Evolutionary conservation across 225 moss, liverwort and hornwort species (phyloP).

Genomic region (Polytrichum commune): DNA sequence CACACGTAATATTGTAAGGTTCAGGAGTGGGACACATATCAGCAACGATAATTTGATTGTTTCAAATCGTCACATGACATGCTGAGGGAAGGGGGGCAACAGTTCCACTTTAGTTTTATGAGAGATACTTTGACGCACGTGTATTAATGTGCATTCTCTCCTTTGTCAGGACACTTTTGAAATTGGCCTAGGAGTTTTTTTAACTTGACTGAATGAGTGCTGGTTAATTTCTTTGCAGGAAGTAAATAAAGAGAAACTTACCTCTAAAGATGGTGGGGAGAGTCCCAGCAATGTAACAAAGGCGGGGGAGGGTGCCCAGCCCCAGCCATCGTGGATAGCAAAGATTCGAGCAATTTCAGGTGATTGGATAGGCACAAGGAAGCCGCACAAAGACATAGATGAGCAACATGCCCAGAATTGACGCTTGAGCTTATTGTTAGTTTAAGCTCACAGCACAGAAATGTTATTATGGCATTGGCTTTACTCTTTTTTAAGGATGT

Average conservation of each 20-base stretch:
- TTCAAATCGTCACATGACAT: no score
- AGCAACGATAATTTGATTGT: no score
- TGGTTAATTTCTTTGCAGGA: slow-evolving; percentile 16
- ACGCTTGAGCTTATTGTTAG: no score
- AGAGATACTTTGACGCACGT: neutral
- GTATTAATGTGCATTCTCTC: slow-evolving; percentile 1
- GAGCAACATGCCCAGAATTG: neutral
- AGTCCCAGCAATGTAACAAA: slow-evolving; percentile 12
- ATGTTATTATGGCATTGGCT: no score
- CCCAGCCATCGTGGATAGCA: no score
- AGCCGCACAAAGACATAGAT: neutral
- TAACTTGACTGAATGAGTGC: slow-evolving; percentile 4
- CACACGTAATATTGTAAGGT: neutral
- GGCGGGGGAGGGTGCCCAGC: neutral
- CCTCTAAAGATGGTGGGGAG: neutral
- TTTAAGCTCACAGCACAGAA: neutral
- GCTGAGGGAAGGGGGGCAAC: no score
- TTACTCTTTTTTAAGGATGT: neutral
- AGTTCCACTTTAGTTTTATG: no score
- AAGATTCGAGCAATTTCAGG: no score
- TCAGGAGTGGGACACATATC: no score
- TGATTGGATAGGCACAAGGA: neutral
- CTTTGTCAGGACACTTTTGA: slow-evolving; percentile 2
- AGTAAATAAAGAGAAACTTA: slow-evolving; percentile 10
- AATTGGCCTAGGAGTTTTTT: neutral